These are phyloP conservation scores for Stachybotrys echinatus DNA, from an alignment of 2,329 filamentous ascomycete genomes.

Conservation along the genomic window DNA sequence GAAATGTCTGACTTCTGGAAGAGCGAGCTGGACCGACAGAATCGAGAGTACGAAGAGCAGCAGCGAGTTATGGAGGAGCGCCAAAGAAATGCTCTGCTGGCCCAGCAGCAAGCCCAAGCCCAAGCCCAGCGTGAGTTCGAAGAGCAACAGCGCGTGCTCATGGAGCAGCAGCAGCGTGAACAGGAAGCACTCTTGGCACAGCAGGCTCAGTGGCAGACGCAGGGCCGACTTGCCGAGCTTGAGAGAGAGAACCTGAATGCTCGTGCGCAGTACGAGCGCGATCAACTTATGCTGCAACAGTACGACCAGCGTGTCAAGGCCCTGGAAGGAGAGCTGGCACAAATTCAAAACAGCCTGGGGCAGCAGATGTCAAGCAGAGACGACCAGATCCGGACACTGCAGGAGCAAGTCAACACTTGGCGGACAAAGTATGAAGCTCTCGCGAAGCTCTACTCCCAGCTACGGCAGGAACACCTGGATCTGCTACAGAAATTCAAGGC, in stretches of 20 bases:
- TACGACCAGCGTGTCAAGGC: constrained; percentile 94
- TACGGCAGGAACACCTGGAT: constrained; percentile 91
- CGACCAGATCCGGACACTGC: constrained; percentile 85
- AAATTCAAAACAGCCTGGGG: constrained; percentile 76
- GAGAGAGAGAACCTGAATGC: constrained; percentile 94
- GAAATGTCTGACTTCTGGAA: constrained; percentile 99
- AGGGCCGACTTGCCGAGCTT: constrained; percentile 90
- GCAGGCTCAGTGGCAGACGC: constrained; percentile 88
- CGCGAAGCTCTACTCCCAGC: constrained; percentile 93
- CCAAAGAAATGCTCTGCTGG: constrained; percentile 73
- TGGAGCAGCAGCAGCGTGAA: constrained; percentile 84
- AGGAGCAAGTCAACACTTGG: constrained; percentile 98
- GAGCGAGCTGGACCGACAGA: constrained; percentile 82
- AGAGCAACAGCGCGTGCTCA: constrained; percentile 81
- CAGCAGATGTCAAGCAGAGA: constrained; percentile 87
- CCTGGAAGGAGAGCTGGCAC: constrained; percentile 77
- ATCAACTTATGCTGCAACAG: constrained; percentile 94
- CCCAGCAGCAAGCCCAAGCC: constrained; percentile 76
- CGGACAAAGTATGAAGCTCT: constrained; percentile 93
- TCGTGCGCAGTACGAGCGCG: constrained; percentile 90
- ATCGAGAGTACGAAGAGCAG: constrained; percentile 92
- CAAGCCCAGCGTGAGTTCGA: constrained; percentile 95
- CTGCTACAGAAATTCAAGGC: constrained; percentile 94
- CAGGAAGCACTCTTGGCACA: constrained; percentile 86
- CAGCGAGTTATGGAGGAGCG: constrained; percentile 84